phyloP scores from a whole-genome alignment of 2,329 filamentous ascomycete genomes.

The Trichoderma harzianum region DNA sequence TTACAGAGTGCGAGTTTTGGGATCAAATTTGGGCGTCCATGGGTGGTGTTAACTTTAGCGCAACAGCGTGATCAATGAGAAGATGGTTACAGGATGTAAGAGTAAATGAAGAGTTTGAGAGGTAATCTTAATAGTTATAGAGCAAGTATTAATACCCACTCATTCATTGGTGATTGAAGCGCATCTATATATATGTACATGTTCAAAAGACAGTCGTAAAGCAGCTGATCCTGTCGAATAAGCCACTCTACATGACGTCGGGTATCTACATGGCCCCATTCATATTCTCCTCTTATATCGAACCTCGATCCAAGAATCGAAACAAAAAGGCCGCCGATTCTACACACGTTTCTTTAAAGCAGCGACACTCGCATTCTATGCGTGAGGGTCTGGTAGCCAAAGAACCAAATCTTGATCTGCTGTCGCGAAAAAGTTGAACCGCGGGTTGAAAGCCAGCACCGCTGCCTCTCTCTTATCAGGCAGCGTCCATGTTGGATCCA shows the following conservation, averaged over 20 bases:
- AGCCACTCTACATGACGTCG: slow-evolving; percentile 1
- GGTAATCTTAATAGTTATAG: neutral
- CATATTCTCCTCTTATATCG: neutral
- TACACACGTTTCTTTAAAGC: neutral
- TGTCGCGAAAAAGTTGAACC: slow-evolving; percentile 87
- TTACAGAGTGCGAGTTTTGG: neutral
- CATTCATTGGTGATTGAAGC: neutral
- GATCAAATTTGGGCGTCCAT: neutral
- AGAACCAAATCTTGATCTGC: slow-evolving; percentile 82
- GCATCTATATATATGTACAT: neutral
- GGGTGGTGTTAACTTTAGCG: neutral
- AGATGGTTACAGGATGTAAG: neutral
- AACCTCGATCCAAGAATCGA: neutral
- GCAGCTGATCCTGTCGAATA: neutral
- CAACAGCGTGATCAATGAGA: neutral
- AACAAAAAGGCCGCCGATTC: neutral
- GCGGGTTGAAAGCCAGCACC: slow-evolving; percentile 82
- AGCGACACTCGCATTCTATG: slow-evolving; percentile 29
- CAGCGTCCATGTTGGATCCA: slow-evolving; percentile 62
- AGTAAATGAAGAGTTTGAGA: neutral
- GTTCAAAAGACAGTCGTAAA: neutral
- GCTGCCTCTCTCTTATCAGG: slow-evolving; percentile 67
- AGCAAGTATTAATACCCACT: neutral
- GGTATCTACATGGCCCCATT: slow-evolving; percentile 8
- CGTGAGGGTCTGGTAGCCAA: slow-evolving; percentile 69